Base-by-base conservation (phyloP, 73 alveolate genomes). In the Effrenium voratum region DNA sequence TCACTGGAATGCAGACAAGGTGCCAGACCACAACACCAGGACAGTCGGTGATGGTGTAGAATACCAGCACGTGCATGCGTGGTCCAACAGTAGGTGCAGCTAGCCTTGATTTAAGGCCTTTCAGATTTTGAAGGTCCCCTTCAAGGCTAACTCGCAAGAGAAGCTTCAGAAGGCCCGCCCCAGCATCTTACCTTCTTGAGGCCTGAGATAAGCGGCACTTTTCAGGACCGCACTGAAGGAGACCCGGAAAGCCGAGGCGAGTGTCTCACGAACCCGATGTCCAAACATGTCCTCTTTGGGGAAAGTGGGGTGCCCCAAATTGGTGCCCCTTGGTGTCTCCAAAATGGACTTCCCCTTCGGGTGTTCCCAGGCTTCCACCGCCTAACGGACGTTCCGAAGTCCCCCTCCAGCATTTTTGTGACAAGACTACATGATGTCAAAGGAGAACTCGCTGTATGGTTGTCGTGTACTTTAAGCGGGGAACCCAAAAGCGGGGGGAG, bases 11-110 rank as follows among this genome's bases (percentile, higher is more conserved):
- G 98, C 98, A 13, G 77, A 91, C 45, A 76, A 91, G n/a, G 98
- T 91, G 43, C 98, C 98, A 10, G 98, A 91, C 38, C 98, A 91
- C 79, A 34, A 73, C 57, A 91, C 98, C 60, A 91, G 77, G 84
- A 90, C 97, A 32, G 68, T 5, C n/a, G 49, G 40, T 16, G 75
- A 55, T 13, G n/a, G 40, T 70, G 66, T 44, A 8, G 28, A 43
- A 13, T 24, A 0, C 43, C 36, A n/a, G 4, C 75, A 60, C 47
- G 49, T 73, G 50, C 50, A 34, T 0, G 72, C n/a, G 28, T 22
- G 28, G 28, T 57, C n/a, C 5, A 57, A 22, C 72, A 0, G 12
- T 55, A 22, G 72, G 28, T n/a, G n/a, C n/a, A n/a, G n/a, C n/a
- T n/a, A n/a, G n/a, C n/a, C n/a, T 1, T 57, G 72, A 57, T 22